Percentiles rank a stretch among this genome's conserved stretches.
Conservation (phyloP, 169 alveolate species). For the Perkinsus chesapeaki region DNA sequence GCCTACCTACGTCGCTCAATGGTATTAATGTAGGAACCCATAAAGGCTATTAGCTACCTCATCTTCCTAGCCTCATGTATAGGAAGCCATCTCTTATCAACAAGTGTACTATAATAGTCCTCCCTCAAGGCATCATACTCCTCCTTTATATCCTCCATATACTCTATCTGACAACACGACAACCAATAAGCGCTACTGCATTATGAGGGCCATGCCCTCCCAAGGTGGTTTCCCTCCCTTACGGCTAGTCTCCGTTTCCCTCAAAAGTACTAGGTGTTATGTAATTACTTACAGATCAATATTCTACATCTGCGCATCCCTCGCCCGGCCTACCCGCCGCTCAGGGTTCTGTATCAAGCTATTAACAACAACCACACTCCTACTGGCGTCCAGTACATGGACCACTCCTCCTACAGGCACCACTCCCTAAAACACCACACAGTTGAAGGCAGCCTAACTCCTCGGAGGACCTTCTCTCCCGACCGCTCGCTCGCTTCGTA, state of each 20-base stretch:
- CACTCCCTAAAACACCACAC: not conserved
- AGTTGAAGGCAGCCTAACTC: not conserved
- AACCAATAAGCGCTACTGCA: not conserved
- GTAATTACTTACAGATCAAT: too few relatives aligned
- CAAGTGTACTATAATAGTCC: constrained; percentile 29
- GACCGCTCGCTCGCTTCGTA: constrained; percentile 19
- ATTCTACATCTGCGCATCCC: not conserved
- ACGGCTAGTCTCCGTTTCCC: too few relatives aligned
- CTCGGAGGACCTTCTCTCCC: not conserved
- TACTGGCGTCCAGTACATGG: constrained; percentile 48
- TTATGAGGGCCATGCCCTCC: too few relatives aligned
- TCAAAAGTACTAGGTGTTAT: too few relatives aligned
- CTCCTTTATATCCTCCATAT: constrained; percentile 33
- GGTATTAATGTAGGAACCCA: too few relatives aligned
- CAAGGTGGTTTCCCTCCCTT: too few relatives aligned
- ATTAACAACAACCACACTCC: constrained; percentile 43
- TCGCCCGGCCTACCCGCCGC: not conserved
- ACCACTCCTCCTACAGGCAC: constrained; percentile 20
- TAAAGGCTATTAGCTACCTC: constrained; percentile 23
- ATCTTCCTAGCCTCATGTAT: constrained; percentile 37
- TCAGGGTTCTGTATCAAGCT: constrained; percentile 26
- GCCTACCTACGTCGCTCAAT: too few relatives aligned
- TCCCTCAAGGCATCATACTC: constrained; percentile 42
- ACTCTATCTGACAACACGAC: not conserved
- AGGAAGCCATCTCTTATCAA: constrained; percentile 24